Conservation (phyloP, 345 rosid species). For the Brassica juncea region DNA sequence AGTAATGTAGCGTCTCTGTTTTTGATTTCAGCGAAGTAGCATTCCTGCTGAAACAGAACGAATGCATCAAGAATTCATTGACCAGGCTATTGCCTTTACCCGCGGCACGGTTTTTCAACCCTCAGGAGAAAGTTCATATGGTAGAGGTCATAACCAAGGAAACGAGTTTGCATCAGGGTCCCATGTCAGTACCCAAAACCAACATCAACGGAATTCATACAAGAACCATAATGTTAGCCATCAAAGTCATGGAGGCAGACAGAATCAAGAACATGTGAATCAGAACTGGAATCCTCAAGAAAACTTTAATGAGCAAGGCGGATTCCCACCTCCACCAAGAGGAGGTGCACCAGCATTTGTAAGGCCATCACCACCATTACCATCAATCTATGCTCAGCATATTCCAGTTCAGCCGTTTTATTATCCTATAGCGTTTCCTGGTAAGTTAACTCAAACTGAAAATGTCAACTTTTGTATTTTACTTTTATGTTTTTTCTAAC, state of each 20-base stretch:
- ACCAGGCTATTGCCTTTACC: not conserved
- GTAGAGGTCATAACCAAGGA: constrained; percentile 43
- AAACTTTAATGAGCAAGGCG: constrained; percentile 53
- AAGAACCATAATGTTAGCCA: constrained; percentile 58
- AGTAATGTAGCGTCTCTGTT: not conserved
- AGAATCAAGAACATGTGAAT: constrained; percentile 54
- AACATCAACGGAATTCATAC: constrained; percentile 51
- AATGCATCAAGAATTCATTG: not conserved
- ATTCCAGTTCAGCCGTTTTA: not conserved
- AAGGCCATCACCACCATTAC: not conserved
- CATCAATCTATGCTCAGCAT: not conserved
- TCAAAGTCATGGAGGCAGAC: constrained; percentile 58
- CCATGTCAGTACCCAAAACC: constrained; percentile 48
- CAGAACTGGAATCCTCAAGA: constrained; percentile 15
- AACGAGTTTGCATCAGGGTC: constrained; percentile 44
- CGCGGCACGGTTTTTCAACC: not conserved
- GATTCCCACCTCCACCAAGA: constrained; percentile 34
- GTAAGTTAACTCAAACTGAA: not conserved
- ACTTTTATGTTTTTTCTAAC: not conserved
- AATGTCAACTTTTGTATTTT: not conserved
- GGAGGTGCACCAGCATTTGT: not conserved
- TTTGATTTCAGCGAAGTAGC: constrained; percentile 41
- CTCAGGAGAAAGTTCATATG: not conserved
- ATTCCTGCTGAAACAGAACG: not conserved
- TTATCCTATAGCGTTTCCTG: not conserved